Evolutionary conservation across 352 stramenopile genomes (phyloP), one percentile per base, ranked within the genome.

Genomic region (Phytopythium sindhum): DNA sequence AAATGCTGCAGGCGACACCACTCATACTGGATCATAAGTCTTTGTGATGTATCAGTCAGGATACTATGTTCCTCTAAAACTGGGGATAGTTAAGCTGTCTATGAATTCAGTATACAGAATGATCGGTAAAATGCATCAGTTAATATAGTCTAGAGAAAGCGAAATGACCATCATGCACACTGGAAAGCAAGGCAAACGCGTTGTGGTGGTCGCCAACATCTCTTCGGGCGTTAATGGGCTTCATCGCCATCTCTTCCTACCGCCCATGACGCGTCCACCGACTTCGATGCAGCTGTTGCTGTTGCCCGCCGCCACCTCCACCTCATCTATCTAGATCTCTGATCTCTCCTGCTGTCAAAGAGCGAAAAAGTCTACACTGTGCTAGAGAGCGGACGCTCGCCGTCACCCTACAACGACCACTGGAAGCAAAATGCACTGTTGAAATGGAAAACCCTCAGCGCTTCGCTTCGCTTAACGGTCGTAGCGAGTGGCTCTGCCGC

Each of bases 401-500:
- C 33, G 33, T 39, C 33, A 11, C 33, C 33, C 33, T n/a, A 39
- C 31, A 35, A 39, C 10, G 33, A 39, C 33, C 2, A 39, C 39
- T n/a, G 21, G 21, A 35, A 61, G 42, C 42, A 28, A 62, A 62
- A 62, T 54, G 57, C 57, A 61, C 35, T 42, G 33, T 6, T 44
- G 15, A 10, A 33, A 51, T 14, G 15, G 8, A n/a, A 60, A 48
- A 41, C 23, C 31, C 19, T 50, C 42, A 14, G 21, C 45, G 45
- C 23, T 28, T 26, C 19, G 63, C 28, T 41, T 15, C 28, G 24
- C 48, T 72, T 86, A 89, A 41, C 80, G 79, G 44, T 91, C 80
- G 61, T 89, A 91, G 59, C 80, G 81, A 7, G 63, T 73, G 50
- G 66, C 51, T 31, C 78, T 63, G 44, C 54, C 41, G 28, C 60